Conservation (phyloP, 345 rosid genomes). For the Citrus inodora region DNA sequence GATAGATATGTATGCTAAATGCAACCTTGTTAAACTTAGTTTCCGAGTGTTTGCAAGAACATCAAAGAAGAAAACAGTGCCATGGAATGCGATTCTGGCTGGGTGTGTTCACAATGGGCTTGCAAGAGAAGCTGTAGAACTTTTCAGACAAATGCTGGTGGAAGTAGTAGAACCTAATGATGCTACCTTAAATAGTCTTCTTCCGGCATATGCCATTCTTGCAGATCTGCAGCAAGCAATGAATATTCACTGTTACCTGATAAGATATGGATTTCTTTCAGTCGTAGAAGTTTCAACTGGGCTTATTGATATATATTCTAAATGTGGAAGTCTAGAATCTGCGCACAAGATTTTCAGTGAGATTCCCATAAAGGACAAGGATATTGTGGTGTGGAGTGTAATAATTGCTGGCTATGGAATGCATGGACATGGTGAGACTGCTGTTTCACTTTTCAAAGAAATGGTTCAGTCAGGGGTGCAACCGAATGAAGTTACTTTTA, state of each 20-base stretch:
- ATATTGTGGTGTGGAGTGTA: conserved; percentile 55
- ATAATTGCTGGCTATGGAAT: conserved; percentile 53
- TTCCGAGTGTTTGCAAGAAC: conserved; percentile 49
- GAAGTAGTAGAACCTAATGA: conserved; percentile 44
- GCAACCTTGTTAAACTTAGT: conserved; percentile 48
- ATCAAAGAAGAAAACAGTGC: conserved; percentile 47
- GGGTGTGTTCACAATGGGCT: conserved; percentile 49
- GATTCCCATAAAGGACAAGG: conserved; percentile 42
- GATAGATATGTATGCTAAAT: conserved; percentile 86
- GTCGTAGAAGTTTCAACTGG: conserved; percentile 47
- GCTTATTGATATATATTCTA: conserved; percentile 55
- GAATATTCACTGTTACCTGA: conserved; percentile 48
- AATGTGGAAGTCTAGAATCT: conserved; percentile 54
- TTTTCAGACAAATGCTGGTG: conserved; percentile 48
- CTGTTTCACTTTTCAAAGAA: conserved; percentile 52
- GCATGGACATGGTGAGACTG: conserved; percentile 58
- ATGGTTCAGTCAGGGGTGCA: conserved; percentile 54
- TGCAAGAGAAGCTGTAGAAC: conserved; percentile 36
- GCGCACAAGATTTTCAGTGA: conserved; percentile 47
- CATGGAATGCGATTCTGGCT: conserved; percentile 76
- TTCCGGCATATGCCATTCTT: conserved; percentile 56
- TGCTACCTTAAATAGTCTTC: conserved; percentile 61
- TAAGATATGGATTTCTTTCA: conserved; percentile 50
- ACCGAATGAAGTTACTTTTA: conserved; percentile 57
- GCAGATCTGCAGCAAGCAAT: conserved; percentile 50